Conservation (phyloP, 2,329 filamentous ascomycete species). For the Canariomyces notabilis region DNA sequence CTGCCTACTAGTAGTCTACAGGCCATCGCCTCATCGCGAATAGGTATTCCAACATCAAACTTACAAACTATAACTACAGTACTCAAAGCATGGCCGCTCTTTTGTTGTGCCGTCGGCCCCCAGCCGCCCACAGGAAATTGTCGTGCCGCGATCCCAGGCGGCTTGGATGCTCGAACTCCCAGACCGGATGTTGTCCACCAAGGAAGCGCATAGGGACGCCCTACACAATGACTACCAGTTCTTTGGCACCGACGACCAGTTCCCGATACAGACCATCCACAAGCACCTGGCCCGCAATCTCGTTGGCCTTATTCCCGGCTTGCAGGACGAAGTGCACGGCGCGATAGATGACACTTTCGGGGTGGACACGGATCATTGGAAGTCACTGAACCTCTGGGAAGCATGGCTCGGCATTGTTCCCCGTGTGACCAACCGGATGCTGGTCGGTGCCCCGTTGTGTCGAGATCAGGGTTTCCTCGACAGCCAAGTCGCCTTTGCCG, state of each 20-base stretch:
- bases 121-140: slow-evolving; percentile 38
- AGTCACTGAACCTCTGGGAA: slow-evolving; percentile 40
- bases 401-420: slow-evolving; percentile 40
- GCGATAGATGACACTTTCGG: slow-evolving; percentile 34
- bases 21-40: too few species aligned
- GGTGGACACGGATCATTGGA: slow-evolving; percentile 33
- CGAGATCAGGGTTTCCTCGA: slow-evolving; percentile 42
- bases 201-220: slow-evolving; percentile 37
- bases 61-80: slow-evolving; percentile 27
- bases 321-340: slow-evolving; percentile 38
- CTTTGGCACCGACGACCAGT: slow-evolving; percentile 35
- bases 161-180: slow-evolving; percentile 45
- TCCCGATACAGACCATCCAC: slow-evolving; percentile 40
- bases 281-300: slow-evolving; percentile 41
- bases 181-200: slow-evolving; percentile 38
- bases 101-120: slow-evolving; percentile 41
- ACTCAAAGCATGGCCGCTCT: slow-evolving; percentile 36
- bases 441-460: slow-evolving; percentile 36
- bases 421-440: slow-evolving; percentile 39
- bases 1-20: too few species aligned
- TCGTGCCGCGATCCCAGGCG: slow-evolving; percentile 40
- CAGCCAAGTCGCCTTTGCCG: slow-evolving; percentile 45
- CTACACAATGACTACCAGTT: slow-evolving; percentile 40
- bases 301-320: slow-evolving; percentile 33
- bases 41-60: too few species aligned